These are phyloP conservation scores for Aspergillus hiratsukae DNA, from an alignment of 2,329 filamentous ascomycete genomes.

Conservation along the genomic window DNA sequence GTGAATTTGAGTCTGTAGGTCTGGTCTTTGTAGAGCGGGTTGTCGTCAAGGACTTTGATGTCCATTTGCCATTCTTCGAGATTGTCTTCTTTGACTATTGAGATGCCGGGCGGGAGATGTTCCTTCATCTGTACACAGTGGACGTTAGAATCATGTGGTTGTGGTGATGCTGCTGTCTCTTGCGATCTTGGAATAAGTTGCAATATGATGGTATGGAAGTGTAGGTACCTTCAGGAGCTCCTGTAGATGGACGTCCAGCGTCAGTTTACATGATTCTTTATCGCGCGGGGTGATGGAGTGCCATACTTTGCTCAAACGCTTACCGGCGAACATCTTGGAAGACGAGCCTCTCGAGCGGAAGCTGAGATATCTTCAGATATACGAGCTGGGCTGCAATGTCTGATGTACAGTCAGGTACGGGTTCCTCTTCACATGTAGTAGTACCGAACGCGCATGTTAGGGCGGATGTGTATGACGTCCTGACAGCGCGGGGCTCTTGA, in stretches of 20 bases:
- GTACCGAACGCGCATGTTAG: not conserved
- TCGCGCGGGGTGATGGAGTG: not conserved
- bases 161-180: not conserved
- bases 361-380: not conserved
- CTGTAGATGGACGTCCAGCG: slow-evolving; percentile 24
- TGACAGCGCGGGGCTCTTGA: slow-evolving; percentile 11
- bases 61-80: slow-evolving; percentile 90
- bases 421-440: not conserved
- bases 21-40: slow-evolving; percentile 79
- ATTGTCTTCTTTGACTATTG: slow-evolving; percentile 73
- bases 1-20: slow-evolving; percentile 81
- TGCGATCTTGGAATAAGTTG: not conserved
- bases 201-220: not conserved
- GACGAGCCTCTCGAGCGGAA: not conserved
- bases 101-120: slow-evolving; percentile 63
- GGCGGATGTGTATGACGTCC: slow-evolving; percentile 18
- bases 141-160: not conserved
- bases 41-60: slow-evolving; percentile 81
- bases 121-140: slow-evolving; percentile 47
- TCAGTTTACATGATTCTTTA: slow-evolving; percentile 17
- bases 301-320: slow-evolving; percentile 45
- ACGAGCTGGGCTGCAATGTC: not conserved
- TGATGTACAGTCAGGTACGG: not conserved
- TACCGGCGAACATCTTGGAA: slow-evolving; percentile 46
- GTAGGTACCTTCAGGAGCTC: slow-evolving; percentile 52